A percentile compares a stretch with the other conserved stretches of the same genome.
These are phyloP conservation scores for Microbotryomycetes sp. DNA, from an alignment of 1,284 basidiomycete genomes.

Conservation along the genomic window DNA sequence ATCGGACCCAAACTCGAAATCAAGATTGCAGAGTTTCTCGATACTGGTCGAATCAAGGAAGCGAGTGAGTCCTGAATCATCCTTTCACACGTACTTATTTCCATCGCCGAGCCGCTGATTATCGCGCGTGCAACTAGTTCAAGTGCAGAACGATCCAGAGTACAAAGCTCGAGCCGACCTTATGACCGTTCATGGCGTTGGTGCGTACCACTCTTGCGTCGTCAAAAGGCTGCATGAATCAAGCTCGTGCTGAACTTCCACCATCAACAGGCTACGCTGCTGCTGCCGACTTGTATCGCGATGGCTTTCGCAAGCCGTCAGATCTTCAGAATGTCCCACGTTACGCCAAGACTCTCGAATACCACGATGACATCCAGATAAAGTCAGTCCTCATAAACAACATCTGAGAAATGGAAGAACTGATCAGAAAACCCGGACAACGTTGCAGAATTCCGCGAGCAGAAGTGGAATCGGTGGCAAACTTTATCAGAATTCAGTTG, in stretches of 20 bases:
- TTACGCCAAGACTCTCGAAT: background rate
- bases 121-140: background rate
- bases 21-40: slow-evolving; percentile 59
- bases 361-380: background rate
- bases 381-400: slow-evolving; percentile 6
- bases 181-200: slow-evolving; percentile 63
- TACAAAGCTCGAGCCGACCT: slow-evolving; percentile 56
- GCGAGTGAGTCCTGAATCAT: slow-evolving; percentile 37
- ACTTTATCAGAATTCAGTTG: slow-evolving; percentile 55
- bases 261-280: too few relatives aligned
- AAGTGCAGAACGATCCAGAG: slow-evolving; percentile 39
- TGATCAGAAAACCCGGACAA: background rate
- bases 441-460: slow-evolving; percentile 54
- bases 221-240: too few relatives aligned
- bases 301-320: slow-evolving; percentile 55
- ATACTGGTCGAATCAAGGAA: slow-evolving; percentile 54
- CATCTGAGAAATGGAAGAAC: slow-evolving; percentile 3
- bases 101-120: background rate
- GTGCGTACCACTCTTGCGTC: too few relatives aligned
- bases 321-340: slow-evolving; percentile 49
- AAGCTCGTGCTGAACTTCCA: too few relatives aligned
- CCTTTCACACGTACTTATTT: background rate
- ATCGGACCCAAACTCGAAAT: slow-evolving; percentile 27
- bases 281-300: slow-evolving; percentile 56
- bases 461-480: slow-evolving; percentile 62